Evolutionary conservation across 2,329 filamentous ascomycete species (phyloP), one percentile per base, ranked within the genome.

Genomic region (Colletotrichum somersetense): DNA sequence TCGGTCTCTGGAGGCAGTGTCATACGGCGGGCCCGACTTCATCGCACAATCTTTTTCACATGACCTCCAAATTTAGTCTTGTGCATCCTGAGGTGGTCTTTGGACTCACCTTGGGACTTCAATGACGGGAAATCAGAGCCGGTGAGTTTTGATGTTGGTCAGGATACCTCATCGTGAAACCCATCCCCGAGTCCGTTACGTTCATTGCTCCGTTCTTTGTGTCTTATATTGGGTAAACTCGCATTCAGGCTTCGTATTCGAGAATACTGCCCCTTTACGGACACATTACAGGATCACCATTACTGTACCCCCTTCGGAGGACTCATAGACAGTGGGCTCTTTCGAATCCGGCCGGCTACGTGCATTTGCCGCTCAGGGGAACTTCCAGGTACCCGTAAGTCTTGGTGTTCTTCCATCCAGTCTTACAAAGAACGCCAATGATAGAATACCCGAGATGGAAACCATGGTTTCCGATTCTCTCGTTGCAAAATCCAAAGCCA

Each of bases 31-130:
- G 38, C 30, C 55, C 44, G 46, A 33, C 59, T 44, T 30, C 38
- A 50, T 72, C 35, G 48, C 66, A 69, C 69, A 69, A 72, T 59
- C 66, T 58, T 61, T 63, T 14, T 7, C 69, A 64, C 69, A 69
- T 72, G 69, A 72, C 69, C 10, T 42, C 23, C 59, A 61, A 20
- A 20, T 33, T 40, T 55, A 11, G 30, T 23, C 48, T 68, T 72
- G 69, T 55, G 44, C 40, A 35, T 44, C 46, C 46, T 38, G 38
- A 61, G 23, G 26, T 18, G 23, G 23, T 38, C 16, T 38, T 20
- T 35, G 10, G 14, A 12, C 35, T 16, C 26, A 30, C 14, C 18
- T 23, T 7, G 55, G 40, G 8, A 14, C 30, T 26, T 23, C 2
- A n/a, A 64, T 12, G 66, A 23, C 30, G 26, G 52, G 40, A 42